These are phyloP conservation scores for Ocimum tenuiflorum DNA, from an alignment of 257 asterid species.

Conservation along the genomic window DNA sequence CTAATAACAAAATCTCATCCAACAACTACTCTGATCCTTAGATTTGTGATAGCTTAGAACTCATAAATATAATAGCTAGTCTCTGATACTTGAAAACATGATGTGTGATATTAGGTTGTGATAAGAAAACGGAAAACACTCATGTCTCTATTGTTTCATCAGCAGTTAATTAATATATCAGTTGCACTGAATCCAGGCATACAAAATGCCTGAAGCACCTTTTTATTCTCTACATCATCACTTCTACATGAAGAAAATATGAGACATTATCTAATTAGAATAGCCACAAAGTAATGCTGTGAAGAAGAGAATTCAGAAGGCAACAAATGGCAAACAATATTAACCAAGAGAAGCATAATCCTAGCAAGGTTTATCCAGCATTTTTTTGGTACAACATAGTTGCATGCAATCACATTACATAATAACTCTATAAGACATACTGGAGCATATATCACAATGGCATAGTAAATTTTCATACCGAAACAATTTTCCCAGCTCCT, in stretches of 20 bases:
- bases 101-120: not conserved
- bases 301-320: not conserved
- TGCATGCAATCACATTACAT: not conserved
- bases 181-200: not conserved
- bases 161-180: not conserved
- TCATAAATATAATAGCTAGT: not conserved
- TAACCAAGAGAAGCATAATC: not conserved
- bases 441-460: constrained; percentile 6
- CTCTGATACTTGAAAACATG: not conserved
- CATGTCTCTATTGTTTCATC: not conserved
- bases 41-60: not conserved
- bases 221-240: not conserved
- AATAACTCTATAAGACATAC: not conserved
- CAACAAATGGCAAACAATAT: not conserved
- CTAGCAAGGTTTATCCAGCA: not conserved
- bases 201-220: not conserved
- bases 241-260: not conserved
- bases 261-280: not conserved
- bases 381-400: not conserved
- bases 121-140: not conserved
- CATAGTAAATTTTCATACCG: constrained; percentile 42
- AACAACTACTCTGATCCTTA: not conserved
- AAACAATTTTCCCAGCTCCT: constrained; percentile 70
- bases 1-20: constrained; percentile 5
- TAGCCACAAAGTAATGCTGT: not conserved